Evolutionary conservation across 345 rosid species (phyloP).

Genomic region (Citrus mangshanensis): DNA sequence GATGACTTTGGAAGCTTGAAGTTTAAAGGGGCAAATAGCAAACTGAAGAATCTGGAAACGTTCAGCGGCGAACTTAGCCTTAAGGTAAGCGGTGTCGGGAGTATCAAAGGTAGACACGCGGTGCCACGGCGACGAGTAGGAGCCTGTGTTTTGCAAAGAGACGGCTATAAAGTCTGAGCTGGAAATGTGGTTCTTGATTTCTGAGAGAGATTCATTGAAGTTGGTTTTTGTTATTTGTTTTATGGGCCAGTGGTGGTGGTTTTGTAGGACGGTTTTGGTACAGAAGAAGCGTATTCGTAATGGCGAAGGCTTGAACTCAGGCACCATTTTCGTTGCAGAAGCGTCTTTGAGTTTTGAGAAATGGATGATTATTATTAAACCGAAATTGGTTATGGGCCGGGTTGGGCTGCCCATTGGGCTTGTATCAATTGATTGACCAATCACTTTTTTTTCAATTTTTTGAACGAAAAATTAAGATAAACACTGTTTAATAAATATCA

Average conservation of each 20-base stretch:
- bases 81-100: slow-evolving; percentile 59
- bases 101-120: slow-evolving; percentile 71
- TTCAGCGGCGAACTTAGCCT: slow-evolving; percentile 68
- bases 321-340: slow-evolving; percentile 6
- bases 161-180: slow-evolving; percentile 67
- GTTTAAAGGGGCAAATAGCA: slow-evolving; percentile 72
- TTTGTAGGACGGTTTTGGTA: slow-evolving; percentile 19
- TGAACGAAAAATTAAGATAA: no score
- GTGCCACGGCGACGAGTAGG: slow-evolving; percentile 79
- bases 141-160: slow-evolving; percentile 68
- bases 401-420: background rate
- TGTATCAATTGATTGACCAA: no score
- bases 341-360: background rate
- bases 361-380: background rate
- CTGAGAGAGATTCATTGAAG: slow-evolving; percentile 45
- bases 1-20: slow-evolving; percentile 46
- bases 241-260: slow-evolving; percentile 35
- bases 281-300: slow-evolving; percentile 42
- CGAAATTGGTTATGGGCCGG: background rate
- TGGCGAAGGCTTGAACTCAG: slow-evolving; percentile 4
- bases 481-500: no score
- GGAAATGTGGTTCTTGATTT: slow-evolving; percentile 50
- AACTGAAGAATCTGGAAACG: slow-evolving; percentile 76
- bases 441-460: no score
- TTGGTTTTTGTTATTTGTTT: slow-evolving; percentile 73